Percentiles rank a stretch among this genome's conserved stretches.
Conservation (phyloP, 305 asterid genomes). For the Rubia balearica region DNA sequence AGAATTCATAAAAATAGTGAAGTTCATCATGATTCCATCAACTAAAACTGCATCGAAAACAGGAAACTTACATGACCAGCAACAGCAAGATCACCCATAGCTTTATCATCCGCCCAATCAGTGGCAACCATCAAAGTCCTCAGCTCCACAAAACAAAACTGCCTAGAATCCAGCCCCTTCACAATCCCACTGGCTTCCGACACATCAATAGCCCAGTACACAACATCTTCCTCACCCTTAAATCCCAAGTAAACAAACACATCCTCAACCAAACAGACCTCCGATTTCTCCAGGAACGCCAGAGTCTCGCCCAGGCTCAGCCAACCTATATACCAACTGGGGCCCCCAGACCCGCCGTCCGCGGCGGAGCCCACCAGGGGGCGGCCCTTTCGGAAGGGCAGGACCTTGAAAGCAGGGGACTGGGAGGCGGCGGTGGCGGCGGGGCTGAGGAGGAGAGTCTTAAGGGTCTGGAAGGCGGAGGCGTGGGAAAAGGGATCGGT, state of each 20-base stretch:
- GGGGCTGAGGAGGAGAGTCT: constrained; percentile 39
- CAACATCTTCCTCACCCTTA: constrained; percentile 48
- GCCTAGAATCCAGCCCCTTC: constrained; percentile 45
- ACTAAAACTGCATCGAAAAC: background rate
- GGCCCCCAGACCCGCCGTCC: constrained; percentile 30
- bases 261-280: constrained; percentile 55
- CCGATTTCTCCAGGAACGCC: constrained; percentile 46
- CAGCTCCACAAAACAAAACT: constrained; percentile 68
- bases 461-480: constrained; percentile 65
- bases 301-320: constrained; percentile 43
- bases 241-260: constrained; percentile 69
- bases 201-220: constrained; percentile 84
- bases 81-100: constrained; percentile 79
- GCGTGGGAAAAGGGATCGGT: constrained; percentile 58
- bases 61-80: constrained; percentile 74
- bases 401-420: constrained; percentile 59
- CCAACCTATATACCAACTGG: constrained; percentile 26
- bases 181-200: constrained; percentile 60
- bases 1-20: background rate
- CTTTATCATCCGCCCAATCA: constrained; percentile 71
- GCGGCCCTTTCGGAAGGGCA: constrained; percentile 80
- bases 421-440: constrained; percentile 28
- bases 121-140: constrained; percentile 97
- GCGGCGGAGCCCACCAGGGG: constrained; percentile 55
- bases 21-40: background rate